Evolutionary conservation across 441 rosid species (phyloP).

Genomic region (Iberis amara): DNA sequence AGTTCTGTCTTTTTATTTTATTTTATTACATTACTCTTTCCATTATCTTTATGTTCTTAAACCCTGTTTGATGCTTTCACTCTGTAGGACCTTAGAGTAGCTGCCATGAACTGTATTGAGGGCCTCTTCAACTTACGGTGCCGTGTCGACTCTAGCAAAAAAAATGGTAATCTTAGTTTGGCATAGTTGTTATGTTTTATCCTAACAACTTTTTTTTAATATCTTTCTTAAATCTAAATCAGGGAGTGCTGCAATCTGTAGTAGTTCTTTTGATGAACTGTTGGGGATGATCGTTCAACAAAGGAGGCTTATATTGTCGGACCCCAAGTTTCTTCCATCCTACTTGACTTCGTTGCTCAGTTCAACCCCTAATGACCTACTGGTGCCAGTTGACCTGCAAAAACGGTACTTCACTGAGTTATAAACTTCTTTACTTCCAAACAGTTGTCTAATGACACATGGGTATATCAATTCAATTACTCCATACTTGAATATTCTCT

Average conservation of each 20-base stretch:
- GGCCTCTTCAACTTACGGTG: conserved; percentile 48
- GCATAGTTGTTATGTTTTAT: conserved; percentile 12
- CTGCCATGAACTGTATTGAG: conserved; percentile 86
- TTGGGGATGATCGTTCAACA: conserved; percentile 78
- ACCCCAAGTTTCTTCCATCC: conserved; percentile 69
- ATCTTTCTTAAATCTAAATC: conserved; percentile 24
- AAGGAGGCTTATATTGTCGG: conserved; percentile 70
- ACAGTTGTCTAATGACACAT: conserved; percentile 14
- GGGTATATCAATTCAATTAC: background rate
- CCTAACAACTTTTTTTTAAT: conserved; percentile 11
- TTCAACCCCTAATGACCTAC: conserved; percentile 48
- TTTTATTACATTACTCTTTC: background rate
- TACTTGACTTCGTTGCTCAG: conserved; percentile 74
- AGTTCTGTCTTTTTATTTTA: conserved; percentile 3
- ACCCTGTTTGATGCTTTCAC: conserved; percentile 7
- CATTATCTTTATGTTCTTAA: conserved; percentile 9
- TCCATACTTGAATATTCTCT: background rate
- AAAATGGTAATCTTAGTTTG: conserved; percentile 60
- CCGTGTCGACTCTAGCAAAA: conserved; percentile 72
- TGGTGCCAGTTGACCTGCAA: conserved; percentile 65
- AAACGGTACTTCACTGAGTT: conserved; percentile 48
- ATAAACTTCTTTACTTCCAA: background rate
- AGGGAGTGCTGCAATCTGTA: conserved; percentile 73
- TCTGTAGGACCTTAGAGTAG: conserved; percentile 61
- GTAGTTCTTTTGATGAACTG: conserved; percentile 61